Percentiles rank a stretch among this genome's conserved stretches.
Conservation (phyloP, 768 basidiomycete species). For the Kwoniella pini region DNA sequence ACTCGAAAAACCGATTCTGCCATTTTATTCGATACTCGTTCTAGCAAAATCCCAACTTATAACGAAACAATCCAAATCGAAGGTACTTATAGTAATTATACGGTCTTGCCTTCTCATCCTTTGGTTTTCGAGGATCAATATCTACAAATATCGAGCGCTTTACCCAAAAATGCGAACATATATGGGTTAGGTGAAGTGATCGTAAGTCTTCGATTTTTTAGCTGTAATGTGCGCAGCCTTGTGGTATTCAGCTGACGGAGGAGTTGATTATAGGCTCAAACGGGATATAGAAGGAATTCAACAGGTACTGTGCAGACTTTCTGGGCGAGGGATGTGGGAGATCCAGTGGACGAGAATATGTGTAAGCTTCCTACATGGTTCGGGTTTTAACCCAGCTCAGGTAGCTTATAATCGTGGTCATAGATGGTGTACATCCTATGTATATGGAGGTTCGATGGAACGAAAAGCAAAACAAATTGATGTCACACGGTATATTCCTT, state of each 20-base stretch:
- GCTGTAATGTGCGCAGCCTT: too few relatives aligned
- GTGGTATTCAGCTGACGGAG: constrained; percentile 4
- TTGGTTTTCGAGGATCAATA: constrained; percentile 78
- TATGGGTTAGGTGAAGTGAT: constrained; percentile 70
- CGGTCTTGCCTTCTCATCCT: constrained; percentile 62
- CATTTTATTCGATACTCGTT: constrained; percentile 70
- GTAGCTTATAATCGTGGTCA: constrained; percentile 4
- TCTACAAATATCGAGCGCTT: constrained; percentile 67
- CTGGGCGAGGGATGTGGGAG: constrained; percentile 36
- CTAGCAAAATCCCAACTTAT: constrained; percentile 64
- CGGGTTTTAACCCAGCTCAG: neutral
- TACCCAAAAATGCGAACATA: constrained; percentile 67
- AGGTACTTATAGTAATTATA: constrained; percentile 58
- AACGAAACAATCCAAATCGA: constrained; percentile 62
- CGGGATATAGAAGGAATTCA: constrained; percentile 24
- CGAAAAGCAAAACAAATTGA: constrained; percentile 57
- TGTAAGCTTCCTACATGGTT: constrained; percentile 10
- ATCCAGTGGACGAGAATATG: constrained; percentile 48
- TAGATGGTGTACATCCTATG: constrained; percentile 37
- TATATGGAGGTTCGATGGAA: constrained; percentile 32
- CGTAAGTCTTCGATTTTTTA: constrained; percentile 4
- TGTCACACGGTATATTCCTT: constrained; percentile 75
- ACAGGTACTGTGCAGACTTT: constrained; percentile 29
- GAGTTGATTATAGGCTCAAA: neutral
- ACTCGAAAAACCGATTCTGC: constrained; percentile 65